Conservation (phyloP, 1,284 basidiomycete species). For the Inonotus hispidus region DNA sequence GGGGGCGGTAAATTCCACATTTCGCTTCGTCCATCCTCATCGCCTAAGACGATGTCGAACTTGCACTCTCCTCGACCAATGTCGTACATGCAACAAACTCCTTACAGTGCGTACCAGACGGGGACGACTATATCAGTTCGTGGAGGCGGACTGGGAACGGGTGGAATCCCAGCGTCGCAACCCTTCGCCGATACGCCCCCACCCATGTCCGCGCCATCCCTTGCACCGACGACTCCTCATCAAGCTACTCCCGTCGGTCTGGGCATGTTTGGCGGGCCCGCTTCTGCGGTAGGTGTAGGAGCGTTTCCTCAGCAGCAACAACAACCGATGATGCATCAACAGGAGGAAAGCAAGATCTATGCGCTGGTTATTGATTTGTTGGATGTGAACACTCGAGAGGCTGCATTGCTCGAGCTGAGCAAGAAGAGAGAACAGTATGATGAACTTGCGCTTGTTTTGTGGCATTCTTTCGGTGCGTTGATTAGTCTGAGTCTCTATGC, state of each 20-base stretch:
- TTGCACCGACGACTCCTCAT: conserved; percentile 10
- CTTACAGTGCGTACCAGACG: conserved; percentile 2
- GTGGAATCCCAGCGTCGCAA: conserved; percentile 5
- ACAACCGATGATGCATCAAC: conserved; percentile 22
- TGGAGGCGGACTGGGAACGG: not conserved
- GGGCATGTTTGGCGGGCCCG: conserved; percentile 7
- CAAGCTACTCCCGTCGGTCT: conserved; percentile 1
- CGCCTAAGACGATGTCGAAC: conserved; percentile 1
- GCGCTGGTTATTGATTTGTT: conserved; percentile 77
- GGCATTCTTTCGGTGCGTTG: conserved; percentile 94
- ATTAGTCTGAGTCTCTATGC: not conserved
- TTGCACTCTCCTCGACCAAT: conserved; percentile 10
- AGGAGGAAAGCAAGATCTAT: conserved; percentile 81
- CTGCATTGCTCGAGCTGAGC: conserved; percentile 89
- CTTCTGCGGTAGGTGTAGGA: not conserved
- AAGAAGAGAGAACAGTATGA: conserved; percentile 99
- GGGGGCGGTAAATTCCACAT: not conserved
- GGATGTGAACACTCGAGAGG: conserved; percentile 77
- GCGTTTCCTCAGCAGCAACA: conserved; percentile 1
- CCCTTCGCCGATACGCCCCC: conserved; percentile 16
- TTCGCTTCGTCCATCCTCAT: not conserved
- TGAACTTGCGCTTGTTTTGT: conserved; percentile 94
- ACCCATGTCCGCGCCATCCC: conserved; percentile 17
- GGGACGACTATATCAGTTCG: not conserved
- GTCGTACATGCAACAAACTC: conserved; percentile 17